phyloP scores from a whole-genome alignment of 1,284 basidiomycete genomes.

The Inonotus hispidus region DNA sequence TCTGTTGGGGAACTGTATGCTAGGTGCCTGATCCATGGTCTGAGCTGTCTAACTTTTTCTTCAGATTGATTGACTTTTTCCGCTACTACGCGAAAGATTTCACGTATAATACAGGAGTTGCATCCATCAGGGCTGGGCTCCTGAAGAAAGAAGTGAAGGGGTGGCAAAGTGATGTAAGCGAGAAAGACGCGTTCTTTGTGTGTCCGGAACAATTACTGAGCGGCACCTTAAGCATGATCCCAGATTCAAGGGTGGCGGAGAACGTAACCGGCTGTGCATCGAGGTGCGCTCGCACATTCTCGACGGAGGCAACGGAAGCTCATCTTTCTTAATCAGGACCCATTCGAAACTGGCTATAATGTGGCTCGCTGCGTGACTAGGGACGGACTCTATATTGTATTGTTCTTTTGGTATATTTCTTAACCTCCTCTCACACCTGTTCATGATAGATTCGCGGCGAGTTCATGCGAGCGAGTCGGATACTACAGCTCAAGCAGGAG shows the following conservation, averaged over 20 bases:
- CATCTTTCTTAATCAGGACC: constrained; percentile 56
- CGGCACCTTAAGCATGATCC: constrained; percentile 26
- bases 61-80: constrained; percentile 94
- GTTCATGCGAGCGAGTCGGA: constrained; percentile 93
- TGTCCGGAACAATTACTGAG: constrained; percentile 2
- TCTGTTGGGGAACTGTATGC: constrained; percentile 88
- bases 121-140: constrained; percentile 86
- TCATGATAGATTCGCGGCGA: constrained; percentile 84
- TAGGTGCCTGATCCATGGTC: constrained; percentile 3
- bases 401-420: constrained; percentile 23
- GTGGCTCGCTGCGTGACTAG: constrained; percentile 95
- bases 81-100: constrained; percentile 95
- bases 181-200: constrained; percentile 15
- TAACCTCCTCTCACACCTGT: background rate
- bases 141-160: constrained; percentile 89
- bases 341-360: constrained; percentile 94
- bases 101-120: constrained; percentile 85
- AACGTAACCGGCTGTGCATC: constrained; percentile 90
- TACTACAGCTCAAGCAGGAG: constrained; percentile 73
- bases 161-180: constrained; percentile 85
- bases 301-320: constrained; percentile 18
- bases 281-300: constrained; percentile 50
- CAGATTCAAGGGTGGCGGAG: constrained; percentile 70
- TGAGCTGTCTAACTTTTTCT: constrained; percentile 8
- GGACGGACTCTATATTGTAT: constrained; percentile 90